These are phyloP conservation scores for Gymnopilus junonius DNA, from an alignment of 768 basidiomycete genomes.

Conservation along the genomic window DNA sequence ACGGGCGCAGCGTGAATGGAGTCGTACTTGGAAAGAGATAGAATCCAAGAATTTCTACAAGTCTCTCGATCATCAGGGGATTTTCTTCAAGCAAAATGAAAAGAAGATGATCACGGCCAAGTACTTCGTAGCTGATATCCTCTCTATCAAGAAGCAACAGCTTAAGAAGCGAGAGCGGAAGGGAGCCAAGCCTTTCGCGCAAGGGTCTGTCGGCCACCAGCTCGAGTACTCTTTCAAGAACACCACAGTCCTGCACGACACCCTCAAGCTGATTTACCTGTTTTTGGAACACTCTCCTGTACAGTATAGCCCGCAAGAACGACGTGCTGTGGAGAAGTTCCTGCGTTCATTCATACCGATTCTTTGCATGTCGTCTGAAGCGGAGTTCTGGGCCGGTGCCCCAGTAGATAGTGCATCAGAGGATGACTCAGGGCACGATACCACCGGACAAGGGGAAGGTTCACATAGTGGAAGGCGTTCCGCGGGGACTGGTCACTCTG, in stretches of 20 bases:
- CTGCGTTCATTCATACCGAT: conserved; percentile 83
- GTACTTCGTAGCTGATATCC: conserved; percentile 81
- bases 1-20: conserved; percentile 92
- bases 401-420: conserved; percentile 55
- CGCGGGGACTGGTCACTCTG: conserved; percentile 41
- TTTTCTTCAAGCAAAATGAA: conserved; percentile 93
- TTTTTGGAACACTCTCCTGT: conserved; percentile 89
- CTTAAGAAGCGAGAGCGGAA: conserved; percentile 40
- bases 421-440: conserved; percentile 41
- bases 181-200: conserved; percentile 42
- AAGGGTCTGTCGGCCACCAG: conserved; percentile 65
- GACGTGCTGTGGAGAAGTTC: conserved; percentile 83
- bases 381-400: conserved; percentile 68
- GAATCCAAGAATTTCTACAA: conserved; percentile 99
- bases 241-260: conserved; percentile 81
- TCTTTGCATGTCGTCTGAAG: conserved; percentile 71
- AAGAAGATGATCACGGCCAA: conserved; percentile 91
- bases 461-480: conserved; percentile 52
- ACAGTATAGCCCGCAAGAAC: conserved; percentile 75
- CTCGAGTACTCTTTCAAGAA: conserved; percentile 82
- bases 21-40: conserved; percentile 94
- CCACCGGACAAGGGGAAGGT: conserved; percentile 32
- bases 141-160: conserved; percentile 67
- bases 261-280: conserved; percentile 86
- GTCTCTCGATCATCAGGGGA: conserved; percentile 94